Evolutionary conservation across 306 rosid species (phyloP), one percentile per base, ranked within the genome.

Genomic region (Datisca glomerata): DNA sequence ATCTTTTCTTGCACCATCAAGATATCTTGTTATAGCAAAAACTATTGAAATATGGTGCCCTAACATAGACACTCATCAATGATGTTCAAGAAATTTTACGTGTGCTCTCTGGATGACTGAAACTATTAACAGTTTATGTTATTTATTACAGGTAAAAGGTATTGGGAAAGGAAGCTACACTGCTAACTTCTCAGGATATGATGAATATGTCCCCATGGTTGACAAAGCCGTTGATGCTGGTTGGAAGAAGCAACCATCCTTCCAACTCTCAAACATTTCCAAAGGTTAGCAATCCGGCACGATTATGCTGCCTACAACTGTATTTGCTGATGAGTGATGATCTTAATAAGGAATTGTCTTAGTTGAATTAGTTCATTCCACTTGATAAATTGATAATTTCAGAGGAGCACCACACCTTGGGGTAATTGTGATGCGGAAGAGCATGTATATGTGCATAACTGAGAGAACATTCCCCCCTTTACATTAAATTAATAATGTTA

Each of bases 171-270:
- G 81, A 41, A 73, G 60, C 60, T 72, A 55, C 54, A 75, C 63
- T n/a, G 69, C 66, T 51, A 68, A 24, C 64, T 75, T 89, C 45
- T 47, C 78, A 11, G 91, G 91, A 31, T 84, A 80, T 63, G 95
- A 84, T 57, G 98, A 84, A 53, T 89, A 84, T 48, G 74, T 89
- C 51, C 98, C 98, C 42, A 77, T 89, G 86, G 95, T 89, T 45
- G 98, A 89, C 75, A 89, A 89, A 73, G 67, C 95, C 35, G 98
- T 89, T 57, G 98, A 89, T 70, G 68, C 78, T 56, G 43, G 31
- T 54, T 84, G 84, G 91, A 89, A 84, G 76, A 77, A 68, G 55
- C 93, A 74, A 54, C 48, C 60, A 31, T 61, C 77, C 29, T 54
- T 66, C 23, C 91, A 70, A 63, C 68, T 50, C 52, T 59, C 77